Evolutionary conservation across 345 rosid species (phyloP).

Genomic region (Euphorbia lathyris): DNA sequence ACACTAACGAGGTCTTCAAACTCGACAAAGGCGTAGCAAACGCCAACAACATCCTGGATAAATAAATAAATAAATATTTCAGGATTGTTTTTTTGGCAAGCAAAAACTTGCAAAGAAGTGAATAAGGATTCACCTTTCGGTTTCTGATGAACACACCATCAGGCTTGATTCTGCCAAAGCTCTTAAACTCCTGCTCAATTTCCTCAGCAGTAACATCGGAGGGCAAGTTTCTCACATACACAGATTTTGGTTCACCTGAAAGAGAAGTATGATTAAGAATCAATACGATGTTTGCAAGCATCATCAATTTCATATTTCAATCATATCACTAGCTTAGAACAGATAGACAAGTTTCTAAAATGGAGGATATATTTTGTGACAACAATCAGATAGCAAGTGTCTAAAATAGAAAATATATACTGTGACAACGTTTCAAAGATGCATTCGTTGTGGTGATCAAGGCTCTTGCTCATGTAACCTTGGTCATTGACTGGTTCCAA

Average conservation of each 20-base stretch:
- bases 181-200: slow-evolving; percentile 78
- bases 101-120: neutral
- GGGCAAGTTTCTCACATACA: slow-evolving; percentile 93
- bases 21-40: slow-evolving; percentile 96
- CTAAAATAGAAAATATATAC: neutral
- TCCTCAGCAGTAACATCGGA: slow-evolving; percentile 69
- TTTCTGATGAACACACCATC: slow-evolving; percentile 87
- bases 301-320: slow-evolving; percentile 2
- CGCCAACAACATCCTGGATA: slow-evolving; percentile 76
- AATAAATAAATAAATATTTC: slow-evolving; percentile 16
- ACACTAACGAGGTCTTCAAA: slow-evolving; percentile 82
- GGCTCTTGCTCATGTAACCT: neutral
- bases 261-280: slow-evolving; percentile 24
- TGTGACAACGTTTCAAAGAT: neutral
- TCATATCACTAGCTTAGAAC: slow-evolving; percentile 6
- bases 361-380: neutral
- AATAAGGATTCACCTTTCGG: slow-evolving; percentile 58
- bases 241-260: slow-evolving; percentile 85
- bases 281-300: neutral
- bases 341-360: neutral
- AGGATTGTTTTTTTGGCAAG: slow-evolving; percentile 11
- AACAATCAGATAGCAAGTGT: no score
- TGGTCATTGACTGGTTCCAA: neutral
- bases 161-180: slow-evolving; percentile 81
- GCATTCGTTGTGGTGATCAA: neutral